These are phyloP conservation scores for Trametes coccinea DNA, from an alignment of 768 basidiomycete genomes.

Conservation along the genomic window DNA sequence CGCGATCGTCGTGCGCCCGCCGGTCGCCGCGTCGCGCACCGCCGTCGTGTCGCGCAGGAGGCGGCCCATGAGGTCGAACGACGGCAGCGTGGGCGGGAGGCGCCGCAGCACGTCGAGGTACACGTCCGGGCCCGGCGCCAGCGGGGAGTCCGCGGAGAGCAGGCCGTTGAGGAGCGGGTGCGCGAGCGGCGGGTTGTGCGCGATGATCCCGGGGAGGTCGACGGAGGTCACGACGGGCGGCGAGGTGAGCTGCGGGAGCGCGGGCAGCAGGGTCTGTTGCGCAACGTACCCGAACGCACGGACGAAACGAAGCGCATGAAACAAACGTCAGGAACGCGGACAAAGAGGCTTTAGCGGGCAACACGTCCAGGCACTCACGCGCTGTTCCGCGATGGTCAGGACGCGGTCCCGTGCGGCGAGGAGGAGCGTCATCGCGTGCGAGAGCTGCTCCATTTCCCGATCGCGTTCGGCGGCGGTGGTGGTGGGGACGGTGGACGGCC, in stretches of 20 bases:
- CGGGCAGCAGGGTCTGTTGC: slow-evolving; percentile 51
- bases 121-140: slow-evolving; percentile 42
- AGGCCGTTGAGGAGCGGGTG: slow-evolving; percentile 65
- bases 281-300: no score
- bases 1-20: slow-evolving; percentile 58
- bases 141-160: slow-evolving; percentile 37
- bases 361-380: slow-evolving; percentile 43
- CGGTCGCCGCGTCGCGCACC: slow-evolving; percentile 41
- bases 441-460: slow-evolving; percentile 54
- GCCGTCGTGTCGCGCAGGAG: slow-evolving; percentile 63
- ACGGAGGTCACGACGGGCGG: slow-evolving; percentile 62
- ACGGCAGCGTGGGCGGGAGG: slow-evolving; percentile 70
- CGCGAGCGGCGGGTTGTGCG: slow-evolving; percentile 68
- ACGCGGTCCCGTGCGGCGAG: slow-evolving; percentile 70
- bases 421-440: slow-evolving; percentile 59
- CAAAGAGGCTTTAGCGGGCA: background rate
- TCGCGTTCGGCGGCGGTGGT: slow-evolving; percentile 46
- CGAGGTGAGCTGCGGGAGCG: slow-evolving; percentile 43
- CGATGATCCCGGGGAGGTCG: slow-evolving; percentile 66
- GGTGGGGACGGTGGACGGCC: no score
- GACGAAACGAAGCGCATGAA: background rate
- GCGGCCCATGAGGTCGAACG: slow-evolving; percentile 72
- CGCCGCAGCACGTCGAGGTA: slow-evolving; percentile 65
- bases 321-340: background rate
- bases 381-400: slow-evolving; percentile 73